Evolutionary conservation across 2,329 filamentous ascomycete species (phyloP).

Genomic region (Botryotinia narcissicola): DNA sequence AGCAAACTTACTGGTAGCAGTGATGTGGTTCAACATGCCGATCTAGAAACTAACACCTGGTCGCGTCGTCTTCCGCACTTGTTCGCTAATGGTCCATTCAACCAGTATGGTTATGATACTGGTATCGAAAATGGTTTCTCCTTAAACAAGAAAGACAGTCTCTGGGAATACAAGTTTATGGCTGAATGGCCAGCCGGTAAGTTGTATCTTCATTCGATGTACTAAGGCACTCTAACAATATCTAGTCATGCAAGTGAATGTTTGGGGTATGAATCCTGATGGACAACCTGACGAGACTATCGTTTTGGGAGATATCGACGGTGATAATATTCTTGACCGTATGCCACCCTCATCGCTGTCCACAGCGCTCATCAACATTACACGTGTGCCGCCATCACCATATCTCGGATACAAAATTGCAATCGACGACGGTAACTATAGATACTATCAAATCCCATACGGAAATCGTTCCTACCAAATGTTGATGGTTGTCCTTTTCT

Average conservation of each 20-base stretch:
- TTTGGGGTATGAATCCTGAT: slow-evolving; percentile 65
- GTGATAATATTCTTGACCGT: slow-evolving; percentile 59
- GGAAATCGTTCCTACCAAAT: slow-evolving; percentile 56
- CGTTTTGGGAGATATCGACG: slow-evolving; percentile 60
- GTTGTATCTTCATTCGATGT: neutral
- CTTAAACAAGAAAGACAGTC: slow-evolving; percentile 45
- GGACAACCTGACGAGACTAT: slow-evolving; percentile 58
- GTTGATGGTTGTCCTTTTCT: slow-evolving; percentile 52
- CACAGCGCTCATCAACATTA: slow-evolving; percentile 57
- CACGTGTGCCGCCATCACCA: slow-evolving; percentile 51
- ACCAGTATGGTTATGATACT: slow-evolving; percentile 62
- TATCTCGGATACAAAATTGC: slow-evolving; percentile 54
- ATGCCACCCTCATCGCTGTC: slow-evolving; percentile 58
- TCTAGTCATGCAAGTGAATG: slow-evolving; percentile 54
- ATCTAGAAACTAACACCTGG: slow-evolving; percentile 44
- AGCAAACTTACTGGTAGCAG: slow-evolving; percentile 57
- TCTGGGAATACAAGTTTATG: slow-evolving; percentile 60
- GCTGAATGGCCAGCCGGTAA: slow-evolving; percentile 58
- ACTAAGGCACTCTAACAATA: neutral
- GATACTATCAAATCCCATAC: slow-evolving; percentile 51
- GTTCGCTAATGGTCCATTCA: slow-evolving; percentile 60
- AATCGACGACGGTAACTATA: slow-evolving; percentile 53
- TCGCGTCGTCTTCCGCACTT: slow-evolving; percentile 59
- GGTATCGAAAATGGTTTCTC: slow-evolving; percentile 54
- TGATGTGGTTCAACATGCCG: slow-evolving; percentile 58